Evolutionary conservation across 2,329 filamentous ascomycete species (phyloP).

Genomic region (Samsoniella hepiali): DNA sequence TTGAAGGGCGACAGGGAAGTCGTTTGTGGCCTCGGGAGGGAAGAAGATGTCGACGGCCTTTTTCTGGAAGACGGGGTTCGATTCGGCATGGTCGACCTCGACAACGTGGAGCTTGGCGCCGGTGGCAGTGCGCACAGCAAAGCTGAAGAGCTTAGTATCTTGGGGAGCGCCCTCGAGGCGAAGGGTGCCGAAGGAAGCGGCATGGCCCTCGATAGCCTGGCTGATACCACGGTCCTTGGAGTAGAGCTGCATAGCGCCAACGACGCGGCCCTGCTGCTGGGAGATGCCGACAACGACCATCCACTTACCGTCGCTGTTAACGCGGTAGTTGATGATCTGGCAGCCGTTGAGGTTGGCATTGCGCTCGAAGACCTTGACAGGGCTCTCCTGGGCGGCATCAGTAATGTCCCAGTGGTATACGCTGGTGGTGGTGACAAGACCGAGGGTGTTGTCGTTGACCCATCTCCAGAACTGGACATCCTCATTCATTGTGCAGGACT

Average conservation of each 20-base stretch:
- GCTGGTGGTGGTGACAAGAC: slow-evolving; percentile 83
- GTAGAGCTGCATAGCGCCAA: slow-evolving; percentile 95
- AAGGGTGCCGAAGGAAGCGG: slow-evolving; percentile 87
- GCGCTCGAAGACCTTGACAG: slow-evolving; percentile 90
- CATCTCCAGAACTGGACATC: slow-evolving; percentile 99
- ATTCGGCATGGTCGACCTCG: slow-evolving; percentile 89
- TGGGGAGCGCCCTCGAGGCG: slow-evolving; percentile 83
- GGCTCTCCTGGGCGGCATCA: slow-evolving; percentile 72
- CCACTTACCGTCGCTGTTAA: slow-evolving; percentile 95
- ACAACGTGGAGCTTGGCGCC: slow-evolving; percentile 97
- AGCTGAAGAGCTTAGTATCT: slow-evolving; percentile 94
- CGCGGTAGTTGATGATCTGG: slow-evolving; percentile 99
- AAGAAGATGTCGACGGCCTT: slow-evolving; percentile 98
- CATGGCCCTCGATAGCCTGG: slow-evolving; percentile 96
- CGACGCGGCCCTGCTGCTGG: slow-evolving; percentile 86
- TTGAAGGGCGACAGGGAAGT: slow-evolving; percentile 98
- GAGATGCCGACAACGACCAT: slow-evolving; percentile 97
- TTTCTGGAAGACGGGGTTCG: slow-evolving; percentile 88
- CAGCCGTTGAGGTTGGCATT: slow-evolving; percentile 85
- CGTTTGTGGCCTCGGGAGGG: slow-evolving; percentile 89
- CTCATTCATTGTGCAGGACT: slow-evolving; percentile 94
- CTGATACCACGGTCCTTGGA: slow-evolving; percentile 95
- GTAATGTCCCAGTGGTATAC: slow-evolving; percentile 99
- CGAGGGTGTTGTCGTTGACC: slow-evolving; percentile 86
- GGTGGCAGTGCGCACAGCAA: slow-evolving; percentile 83